Percentiles rank a stretch among this genome's conserved stretches.
Conservation (phyloP, 495 filamentous ascomycete species). For the Penicillium pulvis region DNA sequence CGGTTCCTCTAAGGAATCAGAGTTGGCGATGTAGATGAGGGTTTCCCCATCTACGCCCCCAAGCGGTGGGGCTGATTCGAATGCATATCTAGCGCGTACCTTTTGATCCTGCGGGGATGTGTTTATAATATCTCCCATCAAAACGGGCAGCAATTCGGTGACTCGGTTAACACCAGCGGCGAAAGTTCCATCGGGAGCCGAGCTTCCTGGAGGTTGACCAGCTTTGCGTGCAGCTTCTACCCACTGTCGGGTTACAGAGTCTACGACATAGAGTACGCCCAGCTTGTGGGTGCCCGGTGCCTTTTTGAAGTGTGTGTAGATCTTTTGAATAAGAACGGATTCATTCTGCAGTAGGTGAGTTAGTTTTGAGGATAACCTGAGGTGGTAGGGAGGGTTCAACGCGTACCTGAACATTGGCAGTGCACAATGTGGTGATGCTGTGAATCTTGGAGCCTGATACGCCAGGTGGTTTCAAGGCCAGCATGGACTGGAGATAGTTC, state of each 20-base stretch:
- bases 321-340: slow-evolving; percentile 91
- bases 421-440: slow-evolving; percentile 81
- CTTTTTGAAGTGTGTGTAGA: slow-evolving; percentile 97
- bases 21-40: slow-evolving; percentile 5
- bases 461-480: slow-evolving; percentile 85
- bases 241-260: slow-evolving; percentile 99
- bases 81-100: slow-evolving; percentile 71
- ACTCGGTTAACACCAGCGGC: slow-evolving; percentile 96
- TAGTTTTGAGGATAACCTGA: not conserved
- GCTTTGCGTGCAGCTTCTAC: slow-evolving; percentile 88
- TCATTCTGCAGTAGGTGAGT: slow-evolving; percentile 66
- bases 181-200: slow-evolving; percentile 85
- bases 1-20: slow-evolving; percentile 34
- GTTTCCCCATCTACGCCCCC: slow-evolving; percentile 7
- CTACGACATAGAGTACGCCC: slow-evolving; percentile 99
- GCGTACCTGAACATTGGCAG: slow-evolving; percentile 91
- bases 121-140: slow-evolving; percentile 95
- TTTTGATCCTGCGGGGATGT: slow-evolving; percentile 93
- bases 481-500: slow-evolving; percentile 86
- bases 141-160: slow-evolving; percentile 83
- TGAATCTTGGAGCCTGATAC: slow-evolving; percentile 89
- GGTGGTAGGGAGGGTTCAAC: not conserved
- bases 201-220: slow-evolving; percentile 74
- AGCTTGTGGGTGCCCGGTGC: slow-evolving; percentile 93
- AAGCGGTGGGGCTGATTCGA: slow-evolving; percentile 9